These are phyloP conservation scores for Fusarium hainanense DNA, from an alignment of 2,329 filamentous ascomycete genomes.

Conservation along the genomic window DNA sequence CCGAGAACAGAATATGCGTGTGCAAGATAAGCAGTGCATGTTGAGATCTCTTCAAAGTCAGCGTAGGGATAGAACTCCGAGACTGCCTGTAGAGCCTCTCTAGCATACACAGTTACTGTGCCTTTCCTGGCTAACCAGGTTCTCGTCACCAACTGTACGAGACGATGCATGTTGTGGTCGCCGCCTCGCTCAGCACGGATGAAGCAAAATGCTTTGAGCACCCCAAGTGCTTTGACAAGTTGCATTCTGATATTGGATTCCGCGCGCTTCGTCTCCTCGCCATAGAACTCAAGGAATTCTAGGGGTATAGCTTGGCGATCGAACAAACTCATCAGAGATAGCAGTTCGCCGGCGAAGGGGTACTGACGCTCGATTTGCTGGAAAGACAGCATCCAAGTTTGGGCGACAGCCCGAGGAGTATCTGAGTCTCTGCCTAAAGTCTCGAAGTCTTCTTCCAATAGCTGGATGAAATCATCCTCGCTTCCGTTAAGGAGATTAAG, in stretches of 20 bases:
- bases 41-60: too few species aligned
- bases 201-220: conserved; percentile 49
- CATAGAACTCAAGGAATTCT: conserved; percentile 29
- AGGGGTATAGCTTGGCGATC: conserved; percentile 47
- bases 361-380: conserved; percentile 46
- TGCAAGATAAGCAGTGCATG: too few species aligned
- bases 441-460: conserved; percentile 44
- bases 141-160: conserved; percentile 50
- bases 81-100: too few species aligned
- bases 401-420: conserved; percentile 42
- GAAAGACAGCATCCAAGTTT: conserved; percentile 52
- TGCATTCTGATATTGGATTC: neutral
- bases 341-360: conserved; percentile 43
- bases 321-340: conserved; percentile 50
- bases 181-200: conserved; percentile 28
- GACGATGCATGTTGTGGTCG: conserved; percentile 48
- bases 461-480: neutral
- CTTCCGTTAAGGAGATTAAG: conserved; percentile 41
- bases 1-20: too few species aligned
- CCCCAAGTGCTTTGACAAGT: conserved; percentile 6
- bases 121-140: conserved; percentile 44
- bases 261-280: accelerated
- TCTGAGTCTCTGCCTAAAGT: conserved; percentile 45
- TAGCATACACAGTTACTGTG: neutral
- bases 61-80: too few species aligned